Percentiles rank a stretch among this genome's conserved stretches.
These are phyloP conservation scores for Talaromyces proteolyticus DNA, from an alignment of 495 filamentous ascomycete genomes.

Conservation along the genomic window DNA sequence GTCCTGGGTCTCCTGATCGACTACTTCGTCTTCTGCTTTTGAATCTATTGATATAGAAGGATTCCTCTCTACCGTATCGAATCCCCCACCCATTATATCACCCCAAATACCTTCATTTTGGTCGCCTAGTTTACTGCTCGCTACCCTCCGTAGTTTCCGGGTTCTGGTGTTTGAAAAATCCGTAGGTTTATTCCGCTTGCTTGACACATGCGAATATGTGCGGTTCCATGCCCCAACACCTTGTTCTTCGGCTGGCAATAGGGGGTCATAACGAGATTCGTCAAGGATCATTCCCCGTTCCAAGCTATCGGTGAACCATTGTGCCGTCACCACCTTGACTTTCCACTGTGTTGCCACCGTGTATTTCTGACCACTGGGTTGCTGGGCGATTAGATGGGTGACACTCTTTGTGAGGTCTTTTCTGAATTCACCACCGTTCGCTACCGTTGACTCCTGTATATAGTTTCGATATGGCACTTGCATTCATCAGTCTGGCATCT, in stretches of 20 bases:
- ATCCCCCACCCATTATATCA: conserved; percentile 65
- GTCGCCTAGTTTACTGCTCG: conserved; percentile 69
- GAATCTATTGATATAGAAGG: background rate
- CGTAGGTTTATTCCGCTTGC: conserved; percentile 20
- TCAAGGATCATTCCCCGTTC: conserved; percentile 92
- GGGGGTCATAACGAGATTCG: conserved; percentile 74
- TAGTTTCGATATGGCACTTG: conserved; percentile 59
- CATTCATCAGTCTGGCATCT: conserved; percentile 8
- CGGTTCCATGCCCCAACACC: conserved; percentile 75
- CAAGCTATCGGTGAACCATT: conserved; percentile 83
- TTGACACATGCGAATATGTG: conserved; percentile 17
- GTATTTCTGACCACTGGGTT: conserved; percentile 81
- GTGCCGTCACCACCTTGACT: conserved; percentile 67
- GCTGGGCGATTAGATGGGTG: conserved; percentile 78
- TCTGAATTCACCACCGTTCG: conserved; percentile 74
- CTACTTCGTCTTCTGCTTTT: background rate
- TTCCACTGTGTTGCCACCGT: conserved; percentile 74
- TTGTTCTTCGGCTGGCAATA: conserved; percentile 58
- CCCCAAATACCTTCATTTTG: conserved; percentile 84
- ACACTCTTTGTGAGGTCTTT: conserved; percentile 77
- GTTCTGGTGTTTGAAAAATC: conserved; percentile 27
- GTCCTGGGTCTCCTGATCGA: background rate
- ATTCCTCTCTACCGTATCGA: conserved; percentile 17
- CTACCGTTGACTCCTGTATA: conserved; percentile 56
- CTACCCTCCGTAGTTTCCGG: conserved; percentile 70